Evolutionary conservation across 768 basidiomycete species (phyloP).

Genomic region (Lyophyllum decastes): DNA sequence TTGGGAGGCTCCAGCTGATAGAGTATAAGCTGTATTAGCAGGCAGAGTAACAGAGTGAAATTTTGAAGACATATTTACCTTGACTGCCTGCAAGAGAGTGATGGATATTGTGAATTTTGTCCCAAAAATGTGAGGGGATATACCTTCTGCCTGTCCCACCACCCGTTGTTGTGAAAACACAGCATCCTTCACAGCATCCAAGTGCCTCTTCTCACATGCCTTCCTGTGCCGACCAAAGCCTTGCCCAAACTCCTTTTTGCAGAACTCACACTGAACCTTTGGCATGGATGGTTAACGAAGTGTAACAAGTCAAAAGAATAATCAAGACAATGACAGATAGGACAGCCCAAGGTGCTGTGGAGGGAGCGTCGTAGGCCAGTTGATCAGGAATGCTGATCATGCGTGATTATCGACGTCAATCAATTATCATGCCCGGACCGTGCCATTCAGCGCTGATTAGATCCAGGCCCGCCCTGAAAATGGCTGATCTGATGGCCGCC

Average conservation of each 20-base stretch:
- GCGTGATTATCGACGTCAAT: not conserved
- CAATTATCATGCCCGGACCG: not conserved
- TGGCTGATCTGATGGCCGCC: not conserved
- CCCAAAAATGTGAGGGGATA: not conserved
- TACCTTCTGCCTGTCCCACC: not conserved
- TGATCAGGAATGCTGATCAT: not conserved
- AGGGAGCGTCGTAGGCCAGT: too few relatives aligned
- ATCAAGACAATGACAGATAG: too few relatives aligned
- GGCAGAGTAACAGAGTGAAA: too few relatives aligned
- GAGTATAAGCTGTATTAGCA: not conserved
- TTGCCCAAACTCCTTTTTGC: not conserved
- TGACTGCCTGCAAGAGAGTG: not conserved
- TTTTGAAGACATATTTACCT: not conserved
- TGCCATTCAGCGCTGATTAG: not conserved
- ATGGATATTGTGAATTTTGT: not conserved
- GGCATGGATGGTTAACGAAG: not conserved
- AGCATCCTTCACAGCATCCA: not conserved
- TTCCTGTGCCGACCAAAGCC: not conserved
- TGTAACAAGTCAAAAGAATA: not conserved
- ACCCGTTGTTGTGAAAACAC: not conserved
- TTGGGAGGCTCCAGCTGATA: not conserved
- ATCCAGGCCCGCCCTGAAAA: not conserved
- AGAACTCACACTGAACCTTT: not conserved
- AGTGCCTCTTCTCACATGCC: not conserved
- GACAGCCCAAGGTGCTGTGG: not conserved